Evolutionary conservation across 2,329 filamentous ascomycete genomes (phyloP).

Genomic region (Graphium sp.): DNA sequence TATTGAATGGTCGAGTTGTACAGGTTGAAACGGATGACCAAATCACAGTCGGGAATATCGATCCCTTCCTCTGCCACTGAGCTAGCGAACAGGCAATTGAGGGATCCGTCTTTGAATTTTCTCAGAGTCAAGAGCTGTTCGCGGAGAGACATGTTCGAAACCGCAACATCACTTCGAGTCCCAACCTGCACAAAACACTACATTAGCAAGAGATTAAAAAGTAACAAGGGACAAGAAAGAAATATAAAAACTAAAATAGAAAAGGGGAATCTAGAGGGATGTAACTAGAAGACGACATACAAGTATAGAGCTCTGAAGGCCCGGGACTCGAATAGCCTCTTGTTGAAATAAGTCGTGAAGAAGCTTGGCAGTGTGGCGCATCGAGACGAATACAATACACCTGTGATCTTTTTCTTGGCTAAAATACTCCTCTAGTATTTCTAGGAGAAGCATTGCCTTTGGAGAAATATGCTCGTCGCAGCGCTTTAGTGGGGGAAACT

Average conservation of each 20-base stretch:
- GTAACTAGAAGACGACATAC: no score
- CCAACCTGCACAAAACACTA: no score
- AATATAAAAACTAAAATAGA: no score
- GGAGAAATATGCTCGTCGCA: constrained; percentile 37
- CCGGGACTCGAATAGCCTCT: no score
- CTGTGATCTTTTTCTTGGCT: constrained; percentile 35
- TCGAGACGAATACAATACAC: constrained; percentile 79
- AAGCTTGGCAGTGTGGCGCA: constrained; percentile 60
- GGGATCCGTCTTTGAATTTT: constrained; percentile 38
- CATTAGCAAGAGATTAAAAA: no score
- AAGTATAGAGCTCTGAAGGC: no score
- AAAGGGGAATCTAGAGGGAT: no score
- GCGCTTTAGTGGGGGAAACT: constrained; percentile 18
- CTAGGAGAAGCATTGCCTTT: constrained; percentile 51
- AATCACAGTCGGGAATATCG: constrained; percentile 50
- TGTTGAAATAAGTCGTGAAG: constrained; percentile 51
- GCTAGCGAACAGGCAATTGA: constrained; percentile 51
- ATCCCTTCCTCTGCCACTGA: constrained; percentile 52
- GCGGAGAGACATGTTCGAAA: constrained; percentile 54
- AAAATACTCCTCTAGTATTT: constrained; percentile 48
- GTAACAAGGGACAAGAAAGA: no score
- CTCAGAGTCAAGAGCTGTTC: constrained; percentile 60
- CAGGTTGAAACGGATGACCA: constrained; percentile 65
- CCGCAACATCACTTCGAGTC: no score
- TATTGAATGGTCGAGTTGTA: constrained; percentile 88